Evolutionary conservation across 2,329 filamentous ascomycete genomes (phyloP), one percentile per base, ranked within the genome.

Genomic region (Shiraia sp.): DNA sequence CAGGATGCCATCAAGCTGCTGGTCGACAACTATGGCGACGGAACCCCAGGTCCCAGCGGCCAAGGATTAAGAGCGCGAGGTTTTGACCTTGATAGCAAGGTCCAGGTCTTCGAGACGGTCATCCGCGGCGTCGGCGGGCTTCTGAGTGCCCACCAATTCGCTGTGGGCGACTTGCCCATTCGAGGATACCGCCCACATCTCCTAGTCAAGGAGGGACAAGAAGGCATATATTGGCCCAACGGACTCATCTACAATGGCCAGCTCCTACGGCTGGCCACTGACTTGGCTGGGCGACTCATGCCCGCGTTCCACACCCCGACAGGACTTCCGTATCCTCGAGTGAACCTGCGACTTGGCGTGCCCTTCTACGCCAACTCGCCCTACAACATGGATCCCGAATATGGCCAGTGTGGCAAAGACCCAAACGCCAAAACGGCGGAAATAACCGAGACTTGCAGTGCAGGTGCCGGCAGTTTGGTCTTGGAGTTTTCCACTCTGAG

Each of bases 71-170:
- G 90, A 51, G 84, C 85, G 3, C 80, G 83, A 40, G 93, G 90
- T 0, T 99, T 99, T 61, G 90, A 99, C 68, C 76, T 96, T 28
- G 92, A 99, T 70, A 96, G 91, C 74, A 99, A 97, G 71, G 93
- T 99, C 2, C 92, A 99, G 72, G 90, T 99, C 27, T 99, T 99
- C 63, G 93, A 99, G 74, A 97, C 92, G 1, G 92, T 96, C 25
- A 99, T 99, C 56, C 81, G 93, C 44, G 93, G 92, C 12, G 81
- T 95, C 32, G 93, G 93, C 10, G 93, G 93, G 0, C 75, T 99
- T 42, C 73, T 99, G 52, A 96, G 91, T 61, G 90, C 92, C 2
- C 93, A 99, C 72, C 74, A 96, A 29, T 99, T 99, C 67, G 92
- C 93, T 10, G 78, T 90, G 15, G 93, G 91, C 24, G 90, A 95